Evolutionary conservation across 345 rosid genomes (phyloP), one percentile per base, ranked within the genome.

Genomic region (Populus davidiana): DNA sequence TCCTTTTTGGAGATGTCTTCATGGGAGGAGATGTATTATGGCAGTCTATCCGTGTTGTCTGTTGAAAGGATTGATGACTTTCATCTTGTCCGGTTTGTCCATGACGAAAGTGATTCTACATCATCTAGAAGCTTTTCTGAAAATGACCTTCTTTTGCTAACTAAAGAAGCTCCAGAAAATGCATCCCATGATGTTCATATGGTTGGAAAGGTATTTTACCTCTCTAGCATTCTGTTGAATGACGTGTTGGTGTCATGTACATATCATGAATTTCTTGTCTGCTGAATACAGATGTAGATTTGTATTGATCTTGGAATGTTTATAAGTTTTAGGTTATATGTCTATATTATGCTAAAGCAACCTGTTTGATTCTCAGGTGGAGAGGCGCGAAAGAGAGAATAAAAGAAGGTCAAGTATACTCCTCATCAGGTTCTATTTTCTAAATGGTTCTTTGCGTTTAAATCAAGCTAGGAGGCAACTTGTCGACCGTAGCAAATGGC

Each of bases 401-500:
- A 91, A 84, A 82, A 91, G 92, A 79, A 86, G 91, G 80, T 85
- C 93, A 52, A 91, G 91, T 78, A 85, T 93, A 31, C 79, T 95
- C 61, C 85, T 89, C 59, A 85, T 93, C 71, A 89, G 97, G 82
- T 91, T 91, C 87, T 95, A 88, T 87, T 90, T 95, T 84, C 96
- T 88, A 80, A 90, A 87, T 83, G 92, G 91, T 73, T 89, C 90
- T 76, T 70, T 87, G 61, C 94, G 92, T 38, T 77, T 93, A 72
- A 91, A 95, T 84, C 97, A 90, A 90, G 99, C 94, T 68, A 91
- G 99, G 88, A 88, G 86, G 87, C 89, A 90, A 75, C 92, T 95
- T 81, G 81, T 91, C 83, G 99, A 95, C 73, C 98, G 98, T 70
- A 95, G 98, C 81, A 94, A 93, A 88, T 95, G 99, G 99, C 94